These are phyloP conservation scores for Canna indica DNA, from an alignment of 176 grass and related monocot species.

Conservation along the genomic window DNA sequence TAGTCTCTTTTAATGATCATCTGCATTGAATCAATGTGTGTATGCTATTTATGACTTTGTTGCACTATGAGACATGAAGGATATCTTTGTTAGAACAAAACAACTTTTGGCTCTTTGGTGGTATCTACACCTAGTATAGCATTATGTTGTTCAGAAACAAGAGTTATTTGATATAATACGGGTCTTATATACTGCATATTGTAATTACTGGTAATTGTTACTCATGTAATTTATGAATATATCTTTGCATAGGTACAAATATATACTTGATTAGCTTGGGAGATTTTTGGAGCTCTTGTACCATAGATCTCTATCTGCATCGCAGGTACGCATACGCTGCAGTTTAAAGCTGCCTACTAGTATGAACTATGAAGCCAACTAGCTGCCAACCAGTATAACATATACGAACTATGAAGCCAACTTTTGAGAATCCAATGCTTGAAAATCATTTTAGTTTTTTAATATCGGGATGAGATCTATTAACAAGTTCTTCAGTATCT, in stretches of 20 bases:
- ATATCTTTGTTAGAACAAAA: not conserved
- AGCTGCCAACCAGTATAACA: no score
- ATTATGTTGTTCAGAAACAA: no score
- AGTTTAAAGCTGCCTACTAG: not conserved
- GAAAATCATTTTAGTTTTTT: not conserved
- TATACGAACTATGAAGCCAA: not conserved
- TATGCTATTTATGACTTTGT: not conserved
- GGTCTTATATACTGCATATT: no score
- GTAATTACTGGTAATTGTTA: not conserved
- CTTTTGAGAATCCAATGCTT: not conserved
- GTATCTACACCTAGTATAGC: not conserved
- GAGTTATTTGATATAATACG: no score
- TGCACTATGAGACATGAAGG: not conserved
- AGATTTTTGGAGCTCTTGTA: slow-evolving; percentile 80
- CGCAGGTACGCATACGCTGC: slow-evolving; percentile 43
- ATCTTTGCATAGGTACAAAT: slow-evolving; percentile 64
- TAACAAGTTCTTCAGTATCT: not conserved
- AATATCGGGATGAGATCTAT: not conserved
- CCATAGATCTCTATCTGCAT: slow-evolving; percentile 85
- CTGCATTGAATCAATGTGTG: no score
- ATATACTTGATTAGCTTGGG: slow-evolving; percentile 92
- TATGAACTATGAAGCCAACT: no score
- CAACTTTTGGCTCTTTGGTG: not conserved
- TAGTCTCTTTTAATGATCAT: not conserved
- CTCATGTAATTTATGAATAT: slow-evolving; percentile 13